Conservation (phyloP, 805 yeast species). For the Cyberlindnera lachancei region DNA sequence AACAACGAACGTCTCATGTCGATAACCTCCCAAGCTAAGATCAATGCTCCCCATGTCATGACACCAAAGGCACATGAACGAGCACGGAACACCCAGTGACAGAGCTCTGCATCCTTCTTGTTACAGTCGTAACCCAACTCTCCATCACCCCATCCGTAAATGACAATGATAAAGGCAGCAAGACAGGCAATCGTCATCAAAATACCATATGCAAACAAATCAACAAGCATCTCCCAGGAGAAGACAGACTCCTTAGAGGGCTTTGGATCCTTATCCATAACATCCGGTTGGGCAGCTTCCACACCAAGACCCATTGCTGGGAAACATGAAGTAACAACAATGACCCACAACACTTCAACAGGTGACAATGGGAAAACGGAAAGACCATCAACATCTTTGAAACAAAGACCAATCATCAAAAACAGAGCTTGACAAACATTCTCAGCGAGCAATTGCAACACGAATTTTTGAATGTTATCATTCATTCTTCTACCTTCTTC, state of each 20-base stretch:
- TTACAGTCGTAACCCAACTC: constrained; percentile 65
- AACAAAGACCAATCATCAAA: constrained; percentile 65
- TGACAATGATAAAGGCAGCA: constrained; percentile 52
- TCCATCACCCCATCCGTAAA: constrained; percentile 64
- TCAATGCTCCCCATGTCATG: constrained; percentile 80
- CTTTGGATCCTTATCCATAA: constrained; percentile 59
- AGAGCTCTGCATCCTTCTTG: constrained; percentile 33
- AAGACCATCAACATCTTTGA: constrained; percentile 49
- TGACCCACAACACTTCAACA: constrained; percentile 73
- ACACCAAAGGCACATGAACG: constrained; percentile 73
- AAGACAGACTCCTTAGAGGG: constrained; percentile 50
- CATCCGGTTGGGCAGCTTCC: constrained; percentile 55
- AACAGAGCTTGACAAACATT: constrained; percentile 66
- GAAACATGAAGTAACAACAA: constrained; percentile 72
- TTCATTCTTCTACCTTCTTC: constrained; percentile 81
- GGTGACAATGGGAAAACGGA: constrained; percentile 83
- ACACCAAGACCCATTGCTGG: constrained; percentile 81
- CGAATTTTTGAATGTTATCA: constrained; percentile 71
- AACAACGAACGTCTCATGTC: constrained; percentile 66
- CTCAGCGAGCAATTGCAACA: constrained; percentile 62
- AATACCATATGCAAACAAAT: constrained; percentile 67
- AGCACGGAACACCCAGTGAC: constrained; percentile 62
- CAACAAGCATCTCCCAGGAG: constrained; percentile 58
- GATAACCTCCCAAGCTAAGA: constrained; percentile 80
- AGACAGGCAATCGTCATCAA: constrained; percentile 68